phyloP scores from a whole-genome alignment of 371 early-diverging fungal species.

The Mucor irregularis region DNA sequence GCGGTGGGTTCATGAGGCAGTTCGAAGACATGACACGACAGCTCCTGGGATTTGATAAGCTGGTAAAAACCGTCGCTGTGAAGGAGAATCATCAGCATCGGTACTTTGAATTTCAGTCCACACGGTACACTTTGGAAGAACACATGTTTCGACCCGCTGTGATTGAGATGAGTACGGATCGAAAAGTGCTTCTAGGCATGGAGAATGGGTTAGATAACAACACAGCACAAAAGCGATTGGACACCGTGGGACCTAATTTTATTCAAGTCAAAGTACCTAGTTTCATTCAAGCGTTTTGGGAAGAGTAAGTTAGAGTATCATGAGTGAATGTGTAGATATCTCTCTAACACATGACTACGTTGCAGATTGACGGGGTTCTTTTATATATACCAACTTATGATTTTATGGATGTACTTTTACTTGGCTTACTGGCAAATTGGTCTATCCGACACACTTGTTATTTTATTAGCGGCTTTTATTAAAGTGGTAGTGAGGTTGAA shows the following conservation, averaged over 20 bases:
- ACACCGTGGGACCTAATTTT: constrained; percentile 65
- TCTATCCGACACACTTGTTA: constrained; percentile 63
- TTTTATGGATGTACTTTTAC: constrained; percentile 69
- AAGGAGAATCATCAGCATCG: constrained; percentile 11
- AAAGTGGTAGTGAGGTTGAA: constrained; percentile 61
- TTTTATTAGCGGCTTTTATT: constrained; percentile 63
- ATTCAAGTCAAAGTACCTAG: constrained; percentile 58
- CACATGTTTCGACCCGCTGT: constrained; percentile 47
- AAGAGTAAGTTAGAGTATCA: constrained; percentile 43
- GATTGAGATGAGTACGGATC: constrained; percentile 43
- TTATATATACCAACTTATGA: constrained; percentile 76
- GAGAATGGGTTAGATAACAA: constrained; percentile 40
- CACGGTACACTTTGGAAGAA: constrained; percentile 56
- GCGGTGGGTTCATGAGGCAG: background rate
- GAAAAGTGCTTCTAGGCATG: constrained; percentile 40
- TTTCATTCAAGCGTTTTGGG: constrained; percentile 49
- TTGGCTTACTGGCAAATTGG: constrained; percentile 73
- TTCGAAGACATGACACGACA: constrained; percentile 1
- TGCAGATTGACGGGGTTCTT: constrained; percentile 62
- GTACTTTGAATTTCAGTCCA: constrained; percentile 72
- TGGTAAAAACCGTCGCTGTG: constrained; percentile 39
- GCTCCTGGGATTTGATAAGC: constrained; percentile 15
- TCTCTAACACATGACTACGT: background rate
- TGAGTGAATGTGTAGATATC: background rate
- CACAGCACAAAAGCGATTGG: constrained; percentile 49